Conservation (phyloP, 1,284 basidiomycete species). For the Microbotryomycetes sp. region DNA sequence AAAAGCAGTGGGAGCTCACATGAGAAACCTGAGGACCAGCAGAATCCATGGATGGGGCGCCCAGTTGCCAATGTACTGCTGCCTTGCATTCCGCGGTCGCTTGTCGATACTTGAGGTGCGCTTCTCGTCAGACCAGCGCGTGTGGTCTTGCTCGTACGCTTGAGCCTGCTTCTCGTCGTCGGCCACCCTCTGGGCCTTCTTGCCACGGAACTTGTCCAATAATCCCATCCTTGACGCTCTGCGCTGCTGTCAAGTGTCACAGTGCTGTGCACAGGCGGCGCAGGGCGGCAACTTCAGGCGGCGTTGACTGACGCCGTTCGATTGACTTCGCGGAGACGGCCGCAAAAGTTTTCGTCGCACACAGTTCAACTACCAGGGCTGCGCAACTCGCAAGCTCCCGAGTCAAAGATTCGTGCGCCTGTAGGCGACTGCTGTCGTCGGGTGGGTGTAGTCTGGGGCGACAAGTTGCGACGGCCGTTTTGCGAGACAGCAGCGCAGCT, state of each 20-base stretch:
- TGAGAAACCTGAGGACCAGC: constrained; percentile 9
- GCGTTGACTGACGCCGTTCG: no score
- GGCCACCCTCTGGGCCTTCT: not conserved
- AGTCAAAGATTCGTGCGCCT: no score
- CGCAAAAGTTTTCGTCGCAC: no score
- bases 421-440: no score
- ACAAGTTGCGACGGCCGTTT: no score
- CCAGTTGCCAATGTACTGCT: constrained; percentile 10
- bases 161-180: constrained; percentile 15
- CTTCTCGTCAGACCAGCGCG: not conserved
- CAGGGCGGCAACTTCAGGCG: no score
- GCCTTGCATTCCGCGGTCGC: not conserved
- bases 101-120: not conserved
- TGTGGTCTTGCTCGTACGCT: constrained; percentile 15
- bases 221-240: not conserved
- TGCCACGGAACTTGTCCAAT: not conserved
- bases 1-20: constrained; percentile 11
- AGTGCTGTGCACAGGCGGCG: no score
- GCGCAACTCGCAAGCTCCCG: no score
- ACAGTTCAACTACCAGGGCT: no score
- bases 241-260: not conserved
- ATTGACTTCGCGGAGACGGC: no score
- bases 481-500: no score
- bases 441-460: no score
- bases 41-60: constrained; percentile 20